phyloP scores from a whole-genome alignment of 2,329 filamentous ascomycete genomes.

The Berkeleyomyces basicola region DNA sequence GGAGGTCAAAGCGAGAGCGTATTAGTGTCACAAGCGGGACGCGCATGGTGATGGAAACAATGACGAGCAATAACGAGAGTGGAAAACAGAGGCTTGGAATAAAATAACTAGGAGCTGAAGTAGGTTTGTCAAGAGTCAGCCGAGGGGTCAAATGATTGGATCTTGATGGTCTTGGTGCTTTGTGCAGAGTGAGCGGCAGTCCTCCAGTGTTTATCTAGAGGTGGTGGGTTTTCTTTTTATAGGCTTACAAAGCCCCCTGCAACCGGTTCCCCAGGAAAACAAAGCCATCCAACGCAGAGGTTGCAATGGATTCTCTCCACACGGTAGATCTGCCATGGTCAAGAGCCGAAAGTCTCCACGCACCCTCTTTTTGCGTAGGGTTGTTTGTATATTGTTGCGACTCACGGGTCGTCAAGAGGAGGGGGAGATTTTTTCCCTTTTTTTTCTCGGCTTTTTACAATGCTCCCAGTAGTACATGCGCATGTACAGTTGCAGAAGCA shows the following conservation, averaged over 20 bases:
- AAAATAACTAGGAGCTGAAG: not conserved
- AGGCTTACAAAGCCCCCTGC: not conserved
- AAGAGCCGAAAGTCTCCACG: not conserved
- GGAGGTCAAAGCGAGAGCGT: constrained; percentile 1
- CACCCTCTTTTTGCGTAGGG: not conserved
- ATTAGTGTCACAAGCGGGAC: constrained; percentile 1
- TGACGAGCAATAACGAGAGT: not conserved
- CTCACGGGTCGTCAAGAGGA: not conserved
- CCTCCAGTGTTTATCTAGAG: not conserved
- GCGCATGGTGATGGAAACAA: not conserved
- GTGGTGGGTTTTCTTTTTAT: not conserved
- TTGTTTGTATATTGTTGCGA: not conserved
- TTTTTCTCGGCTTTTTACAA: not conserved
- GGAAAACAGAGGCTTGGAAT: not conserved
- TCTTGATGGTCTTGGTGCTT: not conserved
- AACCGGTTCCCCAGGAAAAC: not conserved
- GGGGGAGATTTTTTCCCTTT: not conserved
- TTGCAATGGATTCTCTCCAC: not conserved
- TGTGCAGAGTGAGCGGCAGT: not conserved
- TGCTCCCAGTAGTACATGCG: not conserved
- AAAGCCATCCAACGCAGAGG: not conserved
- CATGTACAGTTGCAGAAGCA: not conserved
- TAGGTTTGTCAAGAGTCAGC: not conserved
- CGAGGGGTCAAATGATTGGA: not conserved
- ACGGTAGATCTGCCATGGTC: not conserved